Conservation (phyloP, 2,329 filamentous ascomycete genomes). For the Teratosphaeria pseudoeucalypti region DNA sequence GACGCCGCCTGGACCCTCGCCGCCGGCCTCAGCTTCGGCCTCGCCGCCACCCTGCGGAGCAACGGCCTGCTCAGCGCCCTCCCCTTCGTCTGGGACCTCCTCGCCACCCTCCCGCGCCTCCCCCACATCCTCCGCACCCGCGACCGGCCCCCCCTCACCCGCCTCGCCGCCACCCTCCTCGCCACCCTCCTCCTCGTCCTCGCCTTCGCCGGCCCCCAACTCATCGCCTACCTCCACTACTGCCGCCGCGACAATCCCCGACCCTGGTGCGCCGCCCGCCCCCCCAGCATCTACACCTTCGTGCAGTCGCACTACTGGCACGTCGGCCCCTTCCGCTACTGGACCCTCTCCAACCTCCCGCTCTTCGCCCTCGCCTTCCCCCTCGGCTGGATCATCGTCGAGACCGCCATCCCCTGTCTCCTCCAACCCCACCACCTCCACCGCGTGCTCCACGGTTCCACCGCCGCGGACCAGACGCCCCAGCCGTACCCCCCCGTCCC, state of each 20-base stretch:
- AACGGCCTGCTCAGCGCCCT: constrained; percentile 80
- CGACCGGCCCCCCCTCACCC: constrained; percentile 4
- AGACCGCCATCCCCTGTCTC: constrained; percentile 40
- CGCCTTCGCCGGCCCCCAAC: constrained; percentile 64
- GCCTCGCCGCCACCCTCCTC: constrained; percentile 38
- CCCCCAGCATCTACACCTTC: constrained; percentile 85
- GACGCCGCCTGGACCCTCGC: constrained; percentile 17
- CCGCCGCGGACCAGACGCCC: neutral
- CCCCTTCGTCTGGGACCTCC: constrained; percentile 57
- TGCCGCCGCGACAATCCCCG: constrained; percentile 41
- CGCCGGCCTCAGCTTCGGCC: constrained; percentile 46
- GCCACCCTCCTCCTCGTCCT: constrained; percentile 58
- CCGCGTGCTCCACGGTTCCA: neutral
- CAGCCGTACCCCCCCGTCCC: constrained; percentile 1
- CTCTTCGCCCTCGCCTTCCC: constrained; percentile 77
- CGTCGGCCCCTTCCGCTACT: constrained; percentile 79
- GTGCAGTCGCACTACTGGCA: constrained; percentile 90
- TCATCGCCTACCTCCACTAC: constrained; percentile 61
- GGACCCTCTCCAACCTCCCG: constrained; percentile 76
- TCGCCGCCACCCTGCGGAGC: constrained; percentile 64
- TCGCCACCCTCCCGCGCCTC: constrained; percentile 34
- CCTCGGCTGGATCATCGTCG: constrained; percentile 57
- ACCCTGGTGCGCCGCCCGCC: constrained; percentile 62
- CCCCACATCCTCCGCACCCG: constrained; percentile 23
- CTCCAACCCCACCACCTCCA: constrained; percentile 2